These are phyloP conservation scores for Penicillium manginii DNA, from an alignment of 495 filamentous ascomycete species.

Conservation along the genomic window DNA sequence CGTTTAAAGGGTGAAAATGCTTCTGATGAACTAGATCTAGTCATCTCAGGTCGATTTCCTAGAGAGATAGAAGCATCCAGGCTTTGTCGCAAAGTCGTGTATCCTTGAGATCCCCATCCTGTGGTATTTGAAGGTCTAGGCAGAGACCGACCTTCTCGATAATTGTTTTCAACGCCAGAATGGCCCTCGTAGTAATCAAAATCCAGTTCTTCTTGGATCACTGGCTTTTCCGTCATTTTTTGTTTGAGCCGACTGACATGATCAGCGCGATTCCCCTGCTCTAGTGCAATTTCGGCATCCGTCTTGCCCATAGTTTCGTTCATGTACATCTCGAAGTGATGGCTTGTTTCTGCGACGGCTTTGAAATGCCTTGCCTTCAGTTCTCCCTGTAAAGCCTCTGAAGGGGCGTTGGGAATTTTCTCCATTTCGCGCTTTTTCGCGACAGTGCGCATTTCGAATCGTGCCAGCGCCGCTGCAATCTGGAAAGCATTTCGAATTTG, in stretches of 20 bases:
- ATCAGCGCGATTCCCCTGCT: neutral
- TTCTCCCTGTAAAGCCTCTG: neutral
- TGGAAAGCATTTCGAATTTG: slow-evolving; percentile 13
- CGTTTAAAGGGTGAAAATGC: neutral
- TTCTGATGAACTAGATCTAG: neutral
- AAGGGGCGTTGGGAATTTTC: neutral
- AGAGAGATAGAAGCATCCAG: neutral
- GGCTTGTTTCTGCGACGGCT: slow-evolving; percentile 7
- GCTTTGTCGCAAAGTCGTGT: neutral
- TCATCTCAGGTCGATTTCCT: neutral
- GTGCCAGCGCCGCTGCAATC: slow-evolving; percentile 7
- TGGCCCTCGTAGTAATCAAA: neutral
- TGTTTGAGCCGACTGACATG: neutral
- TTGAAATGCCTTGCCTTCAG: slow-evolving; percentile 6
- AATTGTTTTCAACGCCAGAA: neutral
- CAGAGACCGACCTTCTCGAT: neutral
- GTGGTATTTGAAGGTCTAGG: neutral
- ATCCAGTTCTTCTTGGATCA: neutral
- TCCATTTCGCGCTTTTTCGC: slow-evolving; percentile 1
- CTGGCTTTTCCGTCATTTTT: neutral
- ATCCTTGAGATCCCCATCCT: neutral
- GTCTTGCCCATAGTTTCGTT: slow-evolving; percentile 5
- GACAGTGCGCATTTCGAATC: slow-evolving; percentile 1
- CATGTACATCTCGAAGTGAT: slow-evolving; percentile 7
- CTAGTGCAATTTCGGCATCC: slow-evolving; percentile 2